Base-by-base conservation (phyloP, 129 eudicot genomes). In the Logfia minima region DNA sequence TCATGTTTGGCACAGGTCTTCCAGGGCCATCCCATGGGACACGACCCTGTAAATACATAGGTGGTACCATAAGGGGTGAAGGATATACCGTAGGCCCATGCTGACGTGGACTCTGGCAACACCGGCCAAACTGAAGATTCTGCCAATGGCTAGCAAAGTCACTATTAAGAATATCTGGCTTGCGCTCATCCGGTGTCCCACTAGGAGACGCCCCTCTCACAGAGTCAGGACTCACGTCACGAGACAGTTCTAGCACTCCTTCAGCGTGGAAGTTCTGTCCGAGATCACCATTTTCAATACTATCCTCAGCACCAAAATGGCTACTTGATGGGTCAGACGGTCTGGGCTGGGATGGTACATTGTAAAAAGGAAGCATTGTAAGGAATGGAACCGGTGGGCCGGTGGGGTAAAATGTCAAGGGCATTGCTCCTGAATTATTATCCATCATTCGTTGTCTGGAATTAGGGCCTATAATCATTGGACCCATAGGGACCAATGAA, bases 361-460 rank as follows among this genome's bases (percentile, higher is more conserved):
- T 81, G 72, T 84, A 83, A 0, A 88, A 75, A 0, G 90, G 92
- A 70, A 93, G 95, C 98, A 93, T 90, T 26, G 98, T 87, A 52
- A 93, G 45, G 66, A 93, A 93, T 9, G 97, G 98, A 71, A 93
- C 92, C 39, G 98, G 98, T n/a, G 98, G 98, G 22, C 98, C 98
- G 11, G 98, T 89, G 24, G 98, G 96, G 76, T 87, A 90, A 72
- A 93, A 93, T 59, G 93, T 83, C 23, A 85, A 80, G 18, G 92
- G 85, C 39, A 81, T 23, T 8, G 71, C 66, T 77, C 89, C 98
- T 19, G 92, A 83, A 78, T 81, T 88, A 71, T 90, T 9, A 9
- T 41, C 96, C 78, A 69, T 72, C 84, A 74, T 82, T 66, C 88
- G 83, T 77, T 93, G 92, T 72, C 87, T 82, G 8, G 94, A 83